Evolutionary conservation across 495 filamentous ascomycete genomes (phyloP).

Genomic region (Tuber microsphaerosporum): DNA sequence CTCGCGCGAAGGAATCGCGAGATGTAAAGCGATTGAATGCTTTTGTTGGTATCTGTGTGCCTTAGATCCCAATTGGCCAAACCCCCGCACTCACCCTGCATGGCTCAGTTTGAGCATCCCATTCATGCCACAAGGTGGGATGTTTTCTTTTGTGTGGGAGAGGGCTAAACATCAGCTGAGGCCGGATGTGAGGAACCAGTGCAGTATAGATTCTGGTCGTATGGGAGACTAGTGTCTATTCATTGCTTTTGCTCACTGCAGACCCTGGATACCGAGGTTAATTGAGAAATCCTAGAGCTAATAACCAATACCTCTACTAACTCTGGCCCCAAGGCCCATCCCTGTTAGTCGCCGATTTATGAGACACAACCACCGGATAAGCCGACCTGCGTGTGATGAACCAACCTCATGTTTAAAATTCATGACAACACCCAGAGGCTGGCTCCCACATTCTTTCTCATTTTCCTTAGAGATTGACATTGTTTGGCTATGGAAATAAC

Average conservation of each 20-base stretch:
- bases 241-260: not conserved
- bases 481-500: not conserved
- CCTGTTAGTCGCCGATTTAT: not conserved
- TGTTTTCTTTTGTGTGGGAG: not conserved
- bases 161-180: not conserved
- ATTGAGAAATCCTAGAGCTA: not conserved
- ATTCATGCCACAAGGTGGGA: not conserved
- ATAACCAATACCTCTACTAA: not conserved
- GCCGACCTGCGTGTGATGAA: not conserved
- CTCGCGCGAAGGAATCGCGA: not conserved
- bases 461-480: not conserved
- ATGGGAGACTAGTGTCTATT: not conserved
- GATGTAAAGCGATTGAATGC: not conserved
- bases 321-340: not conserved
- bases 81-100: not conserved
- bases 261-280: not conserved
- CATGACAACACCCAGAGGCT: not conserved
- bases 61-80: not conserved
- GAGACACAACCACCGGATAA: not conserved
- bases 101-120: not conserved
- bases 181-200: not conserved
- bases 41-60: not conserved
- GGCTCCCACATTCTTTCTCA: accelerated
- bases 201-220: too few species aligned
- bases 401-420: not conserved